Conservation (phyloP, 2,329 filamentous ascomycete species). For the Trichoderma sp. region DNA sequence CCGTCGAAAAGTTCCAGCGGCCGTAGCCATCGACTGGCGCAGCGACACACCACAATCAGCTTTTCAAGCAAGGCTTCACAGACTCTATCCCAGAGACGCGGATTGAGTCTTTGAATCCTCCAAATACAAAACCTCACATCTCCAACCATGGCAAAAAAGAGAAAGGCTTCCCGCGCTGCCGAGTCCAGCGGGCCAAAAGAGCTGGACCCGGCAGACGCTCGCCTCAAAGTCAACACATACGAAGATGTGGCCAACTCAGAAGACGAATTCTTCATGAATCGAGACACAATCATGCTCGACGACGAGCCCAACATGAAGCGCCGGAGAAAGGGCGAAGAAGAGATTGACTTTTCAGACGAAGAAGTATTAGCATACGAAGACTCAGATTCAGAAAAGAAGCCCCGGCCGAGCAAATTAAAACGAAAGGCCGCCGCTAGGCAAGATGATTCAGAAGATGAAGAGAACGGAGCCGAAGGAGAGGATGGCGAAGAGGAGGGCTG, state of each 20-base stretch:
- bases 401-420: conserved; percentile 17
- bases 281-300: conserved; percentile 83
- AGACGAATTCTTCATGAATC: conserved; percentile 87
- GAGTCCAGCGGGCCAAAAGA: conserved; percentile 55
- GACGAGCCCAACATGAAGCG: conserved; percentile 79
- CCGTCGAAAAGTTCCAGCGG: conserved; percentile 15
- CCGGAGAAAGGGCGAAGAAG: conserved; percentile 70
- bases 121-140: background rate
- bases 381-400: conserved; percentile 47
- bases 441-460: conserved; percentile 54
- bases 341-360: conserved; percentile 63
- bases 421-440: conserved; percentile 28
- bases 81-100: background rate
- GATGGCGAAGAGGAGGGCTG: conserved; percentile 65
- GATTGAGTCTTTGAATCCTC: background rate
- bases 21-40: background rate
- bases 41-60: background rate
- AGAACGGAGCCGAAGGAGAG: conserved; percentile 52
- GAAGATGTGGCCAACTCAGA: conserved; percentile 91
- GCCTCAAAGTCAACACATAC: conserved; percentile 64
- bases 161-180: conserved; percentile 63
- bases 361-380: conserved; percentile 57
- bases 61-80: background rate
- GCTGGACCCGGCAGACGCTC: conserved; percentile 58
- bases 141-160: conserved; percentile 61